phyloP scores from a whole-genome alignment of 1,284 basidiomycete genomes.

The Schizophyllum amplum region DNA sequence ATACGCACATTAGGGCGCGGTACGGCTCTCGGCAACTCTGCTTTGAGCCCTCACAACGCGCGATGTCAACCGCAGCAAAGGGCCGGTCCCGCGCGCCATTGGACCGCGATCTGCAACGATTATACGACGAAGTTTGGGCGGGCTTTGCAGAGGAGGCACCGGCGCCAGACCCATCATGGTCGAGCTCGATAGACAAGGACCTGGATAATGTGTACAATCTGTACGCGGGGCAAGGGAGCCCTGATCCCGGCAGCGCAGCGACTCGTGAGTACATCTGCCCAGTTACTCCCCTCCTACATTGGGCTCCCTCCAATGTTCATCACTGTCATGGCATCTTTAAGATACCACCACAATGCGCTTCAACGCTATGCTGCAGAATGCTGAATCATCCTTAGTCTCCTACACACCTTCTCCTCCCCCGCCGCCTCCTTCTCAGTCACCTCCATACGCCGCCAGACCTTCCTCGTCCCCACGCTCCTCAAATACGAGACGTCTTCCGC shows the following conservation, averaged over 20 bases:
- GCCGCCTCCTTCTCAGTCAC: not conserved
- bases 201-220: not conserved
- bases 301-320: no score
- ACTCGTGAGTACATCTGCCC: not conserved
- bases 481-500: not conserved
- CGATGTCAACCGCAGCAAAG: not conserved
- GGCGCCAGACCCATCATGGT: not conserved
- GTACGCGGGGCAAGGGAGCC: not conserved
- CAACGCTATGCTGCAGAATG: not conserved
- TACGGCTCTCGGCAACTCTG: not conserved
- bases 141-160: slow-evolving; percentile 9
- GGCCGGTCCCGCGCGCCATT: slow-evolving; percentile 8
- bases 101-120: slow-evolving; percentile 11
- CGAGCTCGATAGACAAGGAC: not conserved
- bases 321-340: not conserved
- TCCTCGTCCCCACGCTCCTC: not conserved
- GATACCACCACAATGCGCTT: not conserved
- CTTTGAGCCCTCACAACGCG: not conserved
- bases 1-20: not conserved
- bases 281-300: no score
- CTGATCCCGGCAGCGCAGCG: not conserved
- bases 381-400: not conserved
- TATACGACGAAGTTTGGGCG: slow-evolving; percentile 13
- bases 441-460: not conserved
- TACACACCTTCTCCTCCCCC: not conserved